Base-by-base conservation (phyloP, 805 yeast species). In the Clavispora vitiphila region DNA sequence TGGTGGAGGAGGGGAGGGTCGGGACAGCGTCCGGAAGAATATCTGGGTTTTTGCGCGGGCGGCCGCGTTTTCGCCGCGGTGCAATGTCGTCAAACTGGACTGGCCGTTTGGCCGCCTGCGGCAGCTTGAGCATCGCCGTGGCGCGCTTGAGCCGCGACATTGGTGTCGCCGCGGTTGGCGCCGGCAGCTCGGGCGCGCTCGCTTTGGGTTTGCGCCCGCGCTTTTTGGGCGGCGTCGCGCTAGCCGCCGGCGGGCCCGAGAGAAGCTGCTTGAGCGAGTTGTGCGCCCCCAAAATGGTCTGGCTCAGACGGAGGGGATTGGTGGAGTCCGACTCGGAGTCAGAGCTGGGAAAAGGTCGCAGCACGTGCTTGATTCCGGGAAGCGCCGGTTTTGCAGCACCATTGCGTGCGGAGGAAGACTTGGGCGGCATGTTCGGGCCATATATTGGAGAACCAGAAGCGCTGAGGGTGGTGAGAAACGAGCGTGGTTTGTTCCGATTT, bases 201-300 rank as follows among this genome's bases (percentile, higher is more conserved):
- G 25, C 25, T 23, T 29, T 41, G 21, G 41, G 30, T 18, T 37
- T 14, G 11, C 44, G 39, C n/a, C 38, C 39, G 9, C 25, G 30
- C 10, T 38, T 39, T 19, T 34, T 35, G 18, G 50, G 43, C 32
- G 22, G 35, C 26, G 26, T 30, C 8, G 23, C 32, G 12, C 41
- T 21, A 15, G 25, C 14, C 18, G 25, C 18, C 4, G 21, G 26
- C 10, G 47, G 38, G 18, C 41, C 47, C 14, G 45, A 40, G n/a
- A 51, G 46, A 16, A 49, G 50, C 44, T 47, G 51, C 11, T 45
- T 50, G 36, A 51, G 49, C 19, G 46, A 34, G 24, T 51, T 51
- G 38, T 47, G 53, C 12, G 49, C 22, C 15, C 53, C 51, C 16
- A 49, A 37, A 24, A 51, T 31, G 15, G 43, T 29, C 38, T 36